These are phyloP conservation scores for Colletotrichum lindemuthianum DNA, from an alignment of 2,329 filamentous ascomycete genomes.

Conservation along the genomic window DNA sequence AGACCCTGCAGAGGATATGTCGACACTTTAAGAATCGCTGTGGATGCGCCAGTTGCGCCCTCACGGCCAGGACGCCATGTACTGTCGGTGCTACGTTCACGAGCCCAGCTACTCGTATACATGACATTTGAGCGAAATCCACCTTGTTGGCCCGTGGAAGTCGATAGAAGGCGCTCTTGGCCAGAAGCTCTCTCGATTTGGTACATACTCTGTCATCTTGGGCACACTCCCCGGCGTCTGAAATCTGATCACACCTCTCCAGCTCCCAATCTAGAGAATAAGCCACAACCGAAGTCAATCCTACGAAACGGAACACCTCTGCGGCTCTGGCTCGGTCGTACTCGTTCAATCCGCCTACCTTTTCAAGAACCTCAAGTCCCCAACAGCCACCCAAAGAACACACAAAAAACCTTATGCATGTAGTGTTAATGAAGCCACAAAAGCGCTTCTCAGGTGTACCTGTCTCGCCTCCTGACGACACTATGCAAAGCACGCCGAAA, in stretches of 20 bases:
- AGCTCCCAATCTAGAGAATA: neutral
- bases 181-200: neutral
- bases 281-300: neutral
- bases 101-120: no score
- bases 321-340: neutral
- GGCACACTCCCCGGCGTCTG: neutral
- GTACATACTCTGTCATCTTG: neutral
- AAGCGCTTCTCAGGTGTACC: neutral
- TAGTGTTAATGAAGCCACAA: neutral
- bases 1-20: no score
- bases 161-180: neutral
- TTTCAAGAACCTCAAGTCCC: slow-evolving; percentile 23
- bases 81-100: no score
- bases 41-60: no score
- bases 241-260: neutral
- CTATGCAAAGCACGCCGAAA: slow-evolving; percentile 18
- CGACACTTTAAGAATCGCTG: no score
- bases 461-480: slow-evolving; percentile 4
- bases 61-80: no score
- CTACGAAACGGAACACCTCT: neutral
- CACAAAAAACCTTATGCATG: slow-evolving; percentile 9
- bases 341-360: neutral
- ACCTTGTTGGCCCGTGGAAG: no score
- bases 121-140: no score
- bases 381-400: slow-evolving; percentile 28